Evolutionary conservation across 73 alveolate genomes (phyloP).

Genomic region (Vitrella brassicaformis): DNA sequence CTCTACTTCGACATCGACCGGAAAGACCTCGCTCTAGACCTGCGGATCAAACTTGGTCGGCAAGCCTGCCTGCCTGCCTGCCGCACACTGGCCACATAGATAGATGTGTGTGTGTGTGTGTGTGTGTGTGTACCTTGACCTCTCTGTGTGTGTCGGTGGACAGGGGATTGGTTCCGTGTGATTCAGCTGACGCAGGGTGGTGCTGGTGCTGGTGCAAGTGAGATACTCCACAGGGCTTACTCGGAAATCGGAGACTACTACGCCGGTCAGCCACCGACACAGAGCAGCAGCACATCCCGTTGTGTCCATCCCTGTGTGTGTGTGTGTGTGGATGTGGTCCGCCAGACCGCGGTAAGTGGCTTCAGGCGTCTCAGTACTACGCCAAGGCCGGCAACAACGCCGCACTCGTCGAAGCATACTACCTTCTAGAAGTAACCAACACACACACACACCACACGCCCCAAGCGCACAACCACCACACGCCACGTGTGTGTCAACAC

Average conservation of each 20-base stretch:
- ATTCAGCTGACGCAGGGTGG: slow-evolving; percentile 48
- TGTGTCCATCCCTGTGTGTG: too few relatives aligned
- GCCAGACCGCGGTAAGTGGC: slow-evolving; percentile 53
- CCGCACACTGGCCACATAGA: too few relatives aligned
- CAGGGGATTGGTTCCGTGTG: slow-evolving; percentile 51
- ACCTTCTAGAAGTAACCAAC: slow-evolving; percentile 68
- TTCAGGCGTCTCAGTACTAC: slow-evolving; percentile 60
- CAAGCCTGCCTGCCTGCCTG: not conserved
- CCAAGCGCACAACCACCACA: too few relatives aligned
- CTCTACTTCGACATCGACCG: slow-evolving; percentile 89
- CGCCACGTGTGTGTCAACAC: too few relatives aligned
- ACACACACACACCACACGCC: too few relatives aligned
- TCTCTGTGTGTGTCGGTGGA: not conserved
- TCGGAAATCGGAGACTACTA: slow-evolving; percentile 70
- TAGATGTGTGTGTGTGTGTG: not conserved
- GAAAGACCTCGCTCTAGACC: slow-evolving; percentile 59
- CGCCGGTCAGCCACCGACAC: slow-evolving; percentile 2
- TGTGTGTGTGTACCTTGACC: not conserved
- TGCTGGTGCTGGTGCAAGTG: slow-evolving; percentile 26
- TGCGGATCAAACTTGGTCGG: slow-evolving; percentile 31
- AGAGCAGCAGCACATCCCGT: not conserved
- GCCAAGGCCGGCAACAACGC: slow-evolving; percentile 62
- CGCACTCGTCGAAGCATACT: slow-evolving; percentile 71
- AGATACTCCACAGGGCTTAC: slow-evolving; percentile 72
- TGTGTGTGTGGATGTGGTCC: too few relatives aligned